Evolutionary conservation across 2,329 filamentous ascomycete genomes (phyloP).

Genomic region (Microdochium nivale): DNA sequence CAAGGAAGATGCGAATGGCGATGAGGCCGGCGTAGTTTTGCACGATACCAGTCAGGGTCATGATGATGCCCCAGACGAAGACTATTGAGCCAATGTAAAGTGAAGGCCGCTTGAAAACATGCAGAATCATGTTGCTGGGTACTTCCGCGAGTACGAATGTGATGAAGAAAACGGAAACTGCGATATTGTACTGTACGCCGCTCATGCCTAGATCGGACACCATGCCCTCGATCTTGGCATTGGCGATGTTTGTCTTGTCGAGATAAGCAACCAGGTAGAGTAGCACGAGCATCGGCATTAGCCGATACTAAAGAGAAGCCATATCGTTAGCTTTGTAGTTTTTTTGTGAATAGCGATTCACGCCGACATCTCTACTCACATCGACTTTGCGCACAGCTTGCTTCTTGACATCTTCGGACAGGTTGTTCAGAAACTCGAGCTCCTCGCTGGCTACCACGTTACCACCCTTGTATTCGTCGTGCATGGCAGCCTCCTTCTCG

Average conservation of each 20-base stretch:
- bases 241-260: conserved; percentile 37
- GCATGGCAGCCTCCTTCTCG: background rate
- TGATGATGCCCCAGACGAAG: conserved; percentile 26
- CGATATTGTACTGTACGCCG: conserved; percentile 13
- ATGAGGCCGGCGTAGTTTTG: conserved; percentile 30
- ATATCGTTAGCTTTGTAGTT: background rate
- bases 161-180: conserved; percentile 19
- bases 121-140: conserved; percentile 30
- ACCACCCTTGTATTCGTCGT: conserved; percentile 9
- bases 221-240: conserved; percentile 34
- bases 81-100: conserved; percentile 30
- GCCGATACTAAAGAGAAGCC: conserved; percentile 16
- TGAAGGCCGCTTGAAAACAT: conserved; percentile 29
- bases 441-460: conserved; percentile 15
- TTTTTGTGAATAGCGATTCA: background rate
- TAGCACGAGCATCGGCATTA: conserved; percentile 39
- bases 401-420: conserved; percentile 18
- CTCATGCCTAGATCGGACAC: conserved; percentile 37
- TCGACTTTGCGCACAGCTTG: conserved; percentile 21
- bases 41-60: conserved; percentile 26
- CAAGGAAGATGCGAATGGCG: conserved; percentile 29
- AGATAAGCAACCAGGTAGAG: conserved; percentile 46
- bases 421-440: conserved; percentile 19
- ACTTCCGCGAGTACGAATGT: conserved; percentile 21
- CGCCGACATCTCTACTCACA: conserved; percentile 7